A percentile compares a stretch with the other conserved stretches of the same genome.
Evolutionary conservation across 2,329 filamentous ascomycete genomes (phyloP).

Genomic region (Lecanosticta acicola): DNA sequence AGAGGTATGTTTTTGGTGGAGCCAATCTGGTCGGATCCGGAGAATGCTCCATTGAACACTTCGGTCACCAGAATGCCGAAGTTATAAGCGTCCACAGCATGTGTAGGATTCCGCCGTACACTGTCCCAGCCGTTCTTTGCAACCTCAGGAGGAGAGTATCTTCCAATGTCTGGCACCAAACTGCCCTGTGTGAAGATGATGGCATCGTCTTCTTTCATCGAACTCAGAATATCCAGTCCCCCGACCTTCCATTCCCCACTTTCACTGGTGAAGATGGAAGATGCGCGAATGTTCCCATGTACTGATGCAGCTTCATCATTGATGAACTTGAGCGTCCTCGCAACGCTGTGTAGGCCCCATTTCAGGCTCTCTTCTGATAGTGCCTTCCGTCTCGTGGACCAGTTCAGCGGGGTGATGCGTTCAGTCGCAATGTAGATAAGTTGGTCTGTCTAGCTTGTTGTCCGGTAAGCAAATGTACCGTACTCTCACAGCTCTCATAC

Average conservation of each 20-base stretch:
- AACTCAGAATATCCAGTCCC: slow-evolving; percentile 89
- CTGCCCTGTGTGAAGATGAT: slow-evolving; percentile 89
- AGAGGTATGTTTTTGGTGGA: slow-evolving; percentile 82
- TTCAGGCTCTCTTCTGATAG: slow-evolving; percentile 88
- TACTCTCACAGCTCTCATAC: slow-evolving; percentile 7
- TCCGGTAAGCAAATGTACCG: slow-evolving; percentile 28
- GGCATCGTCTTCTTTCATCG: slow-evolving; percentile 91
- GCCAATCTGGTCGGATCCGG: slow-evolving; percentile 69
- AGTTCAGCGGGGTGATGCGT: slow-evolving; percentile 75
- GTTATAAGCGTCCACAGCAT: slow-evolving; percentile 81
- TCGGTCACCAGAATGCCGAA: slow-evolving; percentile 82
- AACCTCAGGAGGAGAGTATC: slow-evolving; percentile 84
- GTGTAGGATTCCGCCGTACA: slow-evolving; percentile 74
- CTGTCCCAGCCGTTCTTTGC: slow-evolving; percentile 83
- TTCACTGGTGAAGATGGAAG: slow-evolving; percentile 87
- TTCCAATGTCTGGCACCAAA: slow-evolving; percentile 73
- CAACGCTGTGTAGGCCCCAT: slow-evolving; percentile 86
- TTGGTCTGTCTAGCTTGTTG: slow-evolving; percentile 66
- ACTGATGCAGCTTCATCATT: slow-evolving; percentile 90
- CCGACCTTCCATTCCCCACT: slow-evolving; percentile 97
- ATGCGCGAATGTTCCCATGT: slow-evolving; percentile 78
- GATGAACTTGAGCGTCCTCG: slow-evolving; percentile 90
- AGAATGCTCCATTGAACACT: slow-evolving; percentile 82
- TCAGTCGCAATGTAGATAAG: slow-evolving; percentile 97
- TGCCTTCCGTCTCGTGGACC: slow-evolving; percentile 85